A percentile compares a stretch with the other conserved stretches of the same genome.
Evolutionary conservation across 106 monocot species (phyloP).

Genomic region (Gastrodia elata): DNA sequence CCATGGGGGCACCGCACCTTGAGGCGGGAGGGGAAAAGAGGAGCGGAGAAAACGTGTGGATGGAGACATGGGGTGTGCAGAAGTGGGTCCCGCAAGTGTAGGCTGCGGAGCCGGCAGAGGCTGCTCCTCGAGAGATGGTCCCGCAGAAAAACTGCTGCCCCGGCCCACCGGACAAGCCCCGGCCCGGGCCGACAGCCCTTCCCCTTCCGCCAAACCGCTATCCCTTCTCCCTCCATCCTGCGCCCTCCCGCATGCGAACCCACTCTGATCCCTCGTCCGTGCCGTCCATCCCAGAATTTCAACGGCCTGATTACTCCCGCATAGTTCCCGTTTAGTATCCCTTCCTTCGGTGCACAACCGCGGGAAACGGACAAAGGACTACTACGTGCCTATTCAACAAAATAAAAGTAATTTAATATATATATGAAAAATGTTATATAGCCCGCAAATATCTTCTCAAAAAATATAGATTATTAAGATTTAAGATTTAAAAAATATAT

Average conservation of each 20-base stretch:
- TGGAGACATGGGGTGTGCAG: background rate
- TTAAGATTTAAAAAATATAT: no score
- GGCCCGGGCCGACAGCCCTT: background rate
- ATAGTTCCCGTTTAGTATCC: background rate
- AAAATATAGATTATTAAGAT: no score
- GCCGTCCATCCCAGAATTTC: background rate
- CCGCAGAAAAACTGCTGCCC: background rate
- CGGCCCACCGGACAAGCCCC: constrained; percentile 16
- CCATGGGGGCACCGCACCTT: no score
- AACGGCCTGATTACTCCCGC: background rate
- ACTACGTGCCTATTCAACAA: background rate
- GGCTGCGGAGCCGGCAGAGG: constrained; percentile 10
- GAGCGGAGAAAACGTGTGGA: background rate
- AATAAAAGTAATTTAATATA: background rate
- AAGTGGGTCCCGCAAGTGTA: constrained; percentile 9
- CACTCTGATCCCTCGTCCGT: background rate
- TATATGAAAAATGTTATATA: no score
- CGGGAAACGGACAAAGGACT: background rate
- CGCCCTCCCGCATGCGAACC: background rate
- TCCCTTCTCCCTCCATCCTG: background rate
- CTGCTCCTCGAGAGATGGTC: background rate
- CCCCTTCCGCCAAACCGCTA: background rate
- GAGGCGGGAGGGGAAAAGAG: no score
- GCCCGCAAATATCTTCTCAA: no score
- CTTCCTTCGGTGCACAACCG: background rate